Base-by-base conservation (phyloP, 768 basidiomycete genomes). In the Leccinum subgranulosum region DNA sequence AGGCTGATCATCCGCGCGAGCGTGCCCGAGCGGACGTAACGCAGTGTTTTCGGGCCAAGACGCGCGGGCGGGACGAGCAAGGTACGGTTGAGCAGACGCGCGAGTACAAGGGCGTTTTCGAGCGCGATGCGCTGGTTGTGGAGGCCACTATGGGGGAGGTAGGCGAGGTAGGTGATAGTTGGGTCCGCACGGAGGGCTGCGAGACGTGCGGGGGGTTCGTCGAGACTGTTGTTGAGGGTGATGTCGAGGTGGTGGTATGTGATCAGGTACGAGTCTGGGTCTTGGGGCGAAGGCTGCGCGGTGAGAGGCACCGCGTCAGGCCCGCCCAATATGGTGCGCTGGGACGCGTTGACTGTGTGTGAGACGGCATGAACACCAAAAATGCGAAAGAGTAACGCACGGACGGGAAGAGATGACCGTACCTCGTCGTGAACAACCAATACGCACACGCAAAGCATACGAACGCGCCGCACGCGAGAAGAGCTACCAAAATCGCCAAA, bases 51-150 rank as follows among this genome's bases (percentile, higher is more conserved):
- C 45, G 63, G 70, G 39, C 89, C 88, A 6, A 92, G 81, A 39
- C 85, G 83, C 28, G 87, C 76, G 11, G 87, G 87, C n/a, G 92
- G 90, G 31, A 92, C 74, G 60, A 93, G 81, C 31, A 93, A 77
- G 11, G 90, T 94, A 58, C 90, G 86, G 73, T 87, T 85, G 58
- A 91, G 80, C 29, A 87, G 68, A 58, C 73, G 76, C 2, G 90
- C 79, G 51, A 93, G 80, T n/a, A 86, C 76, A 19, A 92, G 79
- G 3, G 89, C 92, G 64, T 94, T 94, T 73, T 93, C 89, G 59
- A 94, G 80, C 17, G 89, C 86, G 61, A 94, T 91, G 33, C 90
- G 85, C 73, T 93, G 90, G 70, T 91, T 93, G 72, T 93, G 89
- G 62, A 90, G 87, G 3, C 90, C 88, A 60, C 88, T 90, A 68